phyloP scores from a whole-genome alignment of 1,284 basidiomycete genomes.

The Fomitiporia mediterranea region DNA sequence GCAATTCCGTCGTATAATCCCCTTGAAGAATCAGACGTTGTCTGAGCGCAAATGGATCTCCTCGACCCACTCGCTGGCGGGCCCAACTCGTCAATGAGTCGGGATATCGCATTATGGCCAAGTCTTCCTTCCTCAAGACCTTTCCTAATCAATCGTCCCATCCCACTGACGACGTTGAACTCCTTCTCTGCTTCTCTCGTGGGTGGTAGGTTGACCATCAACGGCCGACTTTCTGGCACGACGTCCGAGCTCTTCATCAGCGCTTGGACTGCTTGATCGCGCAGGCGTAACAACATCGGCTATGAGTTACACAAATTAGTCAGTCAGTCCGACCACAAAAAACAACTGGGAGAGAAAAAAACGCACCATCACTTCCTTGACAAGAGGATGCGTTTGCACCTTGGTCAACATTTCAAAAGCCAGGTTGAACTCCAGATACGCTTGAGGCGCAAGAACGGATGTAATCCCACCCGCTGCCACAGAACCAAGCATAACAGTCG shows the following conservation, averaged over 20 bases:
- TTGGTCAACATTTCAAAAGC: slow-evolving; percentile 22
- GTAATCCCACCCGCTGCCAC: slow-evolving; percentile 20
- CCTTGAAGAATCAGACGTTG: no score
- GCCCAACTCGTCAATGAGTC: no score
- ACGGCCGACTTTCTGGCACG: neutral
- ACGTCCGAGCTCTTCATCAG: neutral
- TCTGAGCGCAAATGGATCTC: no score
- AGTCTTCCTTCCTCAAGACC: no score
- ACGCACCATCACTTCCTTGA: slow-evolving; percentile 13
- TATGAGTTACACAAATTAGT: neutral
- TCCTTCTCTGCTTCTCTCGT: neutral
- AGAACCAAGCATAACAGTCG: slow-evolving; percentile 21
- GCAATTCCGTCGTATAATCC: no score
- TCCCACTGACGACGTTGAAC: neutral
- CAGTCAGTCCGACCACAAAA: neutral
- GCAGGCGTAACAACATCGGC: slow-evolving; percentile 12
- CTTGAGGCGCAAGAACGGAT: slow-evolving; percentile 19
- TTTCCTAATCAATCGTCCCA: neutral
- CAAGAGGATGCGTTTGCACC: slow-evolving; percentile 17
- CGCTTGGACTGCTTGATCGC: slow-evolving; percentile 7
- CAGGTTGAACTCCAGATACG: slow-evolving; percentile 22
- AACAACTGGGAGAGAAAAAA: neutral
- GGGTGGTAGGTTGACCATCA: neutral
- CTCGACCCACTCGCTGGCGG: no score
- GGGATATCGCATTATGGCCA: no score